A percentile compares a stretch with the other conserved stretches of the same genome.
Evolutionary conservation across 371 early-diverging fungal species (phyloP).

Genomic region (Phascolomyces articulosus): DNA sequence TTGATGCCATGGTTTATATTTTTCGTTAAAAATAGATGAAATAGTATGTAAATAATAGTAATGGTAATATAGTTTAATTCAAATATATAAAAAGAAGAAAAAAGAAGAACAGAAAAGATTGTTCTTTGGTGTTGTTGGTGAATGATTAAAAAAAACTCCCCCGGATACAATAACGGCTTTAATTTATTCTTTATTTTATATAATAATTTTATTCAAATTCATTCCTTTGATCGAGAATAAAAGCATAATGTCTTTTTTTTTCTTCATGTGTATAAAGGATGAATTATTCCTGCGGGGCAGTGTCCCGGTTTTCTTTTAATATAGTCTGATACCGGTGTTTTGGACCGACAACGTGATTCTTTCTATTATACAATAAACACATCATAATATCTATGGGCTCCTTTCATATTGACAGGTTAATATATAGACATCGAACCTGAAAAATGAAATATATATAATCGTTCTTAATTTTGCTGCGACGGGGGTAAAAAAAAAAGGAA

Average conservation of each 20-base stretch:
- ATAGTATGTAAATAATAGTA: background rate
- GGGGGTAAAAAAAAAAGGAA: too few relatives aligned
- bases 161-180: slow-evolving; percentile 5
- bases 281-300: slow-evolving; percentile 4
- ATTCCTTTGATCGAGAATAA: too few relatives aligned
- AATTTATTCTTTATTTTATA: background rate
- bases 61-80: background rate
- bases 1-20: background rate
- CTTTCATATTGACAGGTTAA: too few relatives aligned
- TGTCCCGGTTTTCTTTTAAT: slow-evolving; percentile 2
- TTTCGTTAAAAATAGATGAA: background rate
- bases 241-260: too few relatives aligned
- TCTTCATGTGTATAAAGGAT: too few relatives aligned
- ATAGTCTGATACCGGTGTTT: slow-evolving; percentile 1
- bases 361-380: background rate
- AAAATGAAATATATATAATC: too few relatives aligned
- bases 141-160: too few relatives aligned
- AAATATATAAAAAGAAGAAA: background rate
- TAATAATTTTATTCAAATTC: background rate
- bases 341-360: background rate
- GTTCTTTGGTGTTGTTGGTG: background rate
- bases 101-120: background rate
- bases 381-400: too few relatives aligned
- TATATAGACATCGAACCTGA: too few relatives aligned
- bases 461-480: too few relatives aligned